Evolutionary conservation across 2,329 filamentous ascomycete species (phyloP), one percentile per base, ranked within the genome.

Genomic region (Fusarium mangiferae): DNA sequence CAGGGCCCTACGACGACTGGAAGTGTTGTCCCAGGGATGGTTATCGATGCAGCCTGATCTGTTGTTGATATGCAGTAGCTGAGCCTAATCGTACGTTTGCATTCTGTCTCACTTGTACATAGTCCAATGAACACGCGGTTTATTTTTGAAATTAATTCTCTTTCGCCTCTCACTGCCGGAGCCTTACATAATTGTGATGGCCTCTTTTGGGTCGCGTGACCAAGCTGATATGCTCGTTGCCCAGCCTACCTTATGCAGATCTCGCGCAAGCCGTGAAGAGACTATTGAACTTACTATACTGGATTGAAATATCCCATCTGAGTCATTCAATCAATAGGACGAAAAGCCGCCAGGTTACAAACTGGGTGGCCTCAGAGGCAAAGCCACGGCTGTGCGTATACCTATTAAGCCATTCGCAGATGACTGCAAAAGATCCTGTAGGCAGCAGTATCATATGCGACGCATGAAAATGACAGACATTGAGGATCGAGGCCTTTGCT

Each of bases 1-100:
- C 68, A 70, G n/a, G 77, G 77, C 8, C 77, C 77, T 17, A 77
- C 73, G 7, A 51, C 74, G 4, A 73, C 75, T 5, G 77, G 77
- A 9, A 68, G 60, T 14, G 64, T 77, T 56, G 75, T 78, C 5
- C 72, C 73, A 3, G 71, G 73, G 0, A 67, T 76, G 64, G 67
- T 51, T 7, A 39, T 76, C n/a, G 69, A 70, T 48, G 46, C 44
- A 20, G 76, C 73, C 59, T 77, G 44, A 77, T 61, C 18, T 66
- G 22, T 36, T 22, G n/a, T 46, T 51, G 36, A 30, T 48, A 51
- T 41, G 52, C 36, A 39, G 20, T 33, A n/a, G 17, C 13, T 33
- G 20, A 22, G 20, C 61, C 33, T 41, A 41, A 42, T 42, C 38
- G 28, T 38, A 22, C 22, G 30, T 28, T 35, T 66, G 46, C 22